phyloP scores from a whole-genome alignment of 257 asterid species.

The Nicotiana otophora region DNA sequence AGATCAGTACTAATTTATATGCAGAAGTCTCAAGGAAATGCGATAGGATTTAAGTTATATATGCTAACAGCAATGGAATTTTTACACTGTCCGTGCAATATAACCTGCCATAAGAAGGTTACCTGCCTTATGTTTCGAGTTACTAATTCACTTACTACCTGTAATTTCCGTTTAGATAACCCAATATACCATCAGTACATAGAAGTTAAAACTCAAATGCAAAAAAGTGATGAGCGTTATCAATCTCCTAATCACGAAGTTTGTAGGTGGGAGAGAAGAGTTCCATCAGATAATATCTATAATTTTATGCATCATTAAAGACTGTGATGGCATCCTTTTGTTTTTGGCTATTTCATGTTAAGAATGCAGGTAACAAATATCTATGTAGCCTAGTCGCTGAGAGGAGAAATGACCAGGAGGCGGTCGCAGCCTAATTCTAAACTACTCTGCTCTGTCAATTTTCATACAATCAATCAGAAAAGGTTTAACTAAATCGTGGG shows the following conservation, averaged over 20 bases:
- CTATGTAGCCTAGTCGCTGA: not conserved
- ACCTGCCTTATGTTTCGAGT: not conserved
- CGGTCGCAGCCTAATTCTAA: not conserved
- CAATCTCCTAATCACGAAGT: not conserved
- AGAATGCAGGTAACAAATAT: not conserved
- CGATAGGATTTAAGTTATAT: not conserved
- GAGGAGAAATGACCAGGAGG: not conserved
- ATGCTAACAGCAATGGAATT: no score
- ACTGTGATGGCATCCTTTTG: not conserved
- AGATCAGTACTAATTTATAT: not conserved
- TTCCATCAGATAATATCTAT: not conserved
- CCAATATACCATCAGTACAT: not conserved
- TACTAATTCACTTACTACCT: not conserved
- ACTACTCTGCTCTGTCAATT: not conserved
- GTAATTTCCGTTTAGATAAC: not conserved
- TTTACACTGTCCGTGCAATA: no score
- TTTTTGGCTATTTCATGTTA: not conserved
- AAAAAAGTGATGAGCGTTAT: not conserved
- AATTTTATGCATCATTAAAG: not conserved
- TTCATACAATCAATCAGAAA: not conserved
- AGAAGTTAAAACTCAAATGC: not conserved
- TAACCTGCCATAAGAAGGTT: not conserved
- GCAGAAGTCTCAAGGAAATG: not conserved
- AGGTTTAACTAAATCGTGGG: not conserved
- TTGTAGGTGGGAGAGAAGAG: not conserved